phyloP scores from a whole-genome alignment of 2,329 filamentous ascomycete genomes.

The Colletotrichum sp. region DNA sequence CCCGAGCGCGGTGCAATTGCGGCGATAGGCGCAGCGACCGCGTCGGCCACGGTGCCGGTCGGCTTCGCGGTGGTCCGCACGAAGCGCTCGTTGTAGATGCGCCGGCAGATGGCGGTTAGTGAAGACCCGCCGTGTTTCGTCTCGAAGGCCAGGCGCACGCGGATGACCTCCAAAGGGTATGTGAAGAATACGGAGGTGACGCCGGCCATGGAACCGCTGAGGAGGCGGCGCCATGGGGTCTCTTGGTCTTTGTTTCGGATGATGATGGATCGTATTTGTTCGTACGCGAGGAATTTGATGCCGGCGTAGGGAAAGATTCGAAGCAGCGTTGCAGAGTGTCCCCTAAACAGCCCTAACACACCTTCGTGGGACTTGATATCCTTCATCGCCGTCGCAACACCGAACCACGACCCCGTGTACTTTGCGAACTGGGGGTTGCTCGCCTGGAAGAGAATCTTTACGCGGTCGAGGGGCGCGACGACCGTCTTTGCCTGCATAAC shows the following conservation, averaged over 20 bases:
- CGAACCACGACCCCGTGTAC: constrained; percentile 88
- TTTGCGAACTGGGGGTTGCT: constrained; percentile 93
- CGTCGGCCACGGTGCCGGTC: constrained; percentile 45
- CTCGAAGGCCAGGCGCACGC: constrained; percentile 93
- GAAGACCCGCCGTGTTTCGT: constrained; percentile 79
- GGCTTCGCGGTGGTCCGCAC: constrained; percentile 34
- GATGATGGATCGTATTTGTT: constrained; percentile 84
- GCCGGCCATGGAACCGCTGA: constrained; percentile 78
- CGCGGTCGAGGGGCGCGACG: constrained; percentile 93
- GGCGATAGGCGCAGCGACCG: constrained; percentile 45
- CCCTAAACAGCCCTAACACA: constrained; percentile 80
- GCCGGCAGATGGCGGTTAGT: constrained; percentile 76
- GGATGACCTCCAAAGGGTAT: constrained; percentile 91
- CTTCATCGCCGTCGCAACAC: constrained; percentile 80
- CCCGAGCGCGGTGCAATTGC: constrained; percentile 67
- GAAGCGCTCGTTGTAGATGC: constrained; percentile 83
- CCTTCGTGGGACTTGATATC: constrained; percentile 84
- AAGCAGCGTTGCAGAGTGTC: constrained; percentile 91
- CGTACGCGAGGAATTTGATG: constrained; percentile 98
- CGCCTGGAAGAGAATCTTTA: constrained; percentile 98
- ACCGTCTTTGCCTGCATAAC: constrained; percentile 82
- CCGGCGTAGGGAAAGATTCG: constrained; percentile 97
- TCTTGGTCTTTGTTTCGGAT: constrained; percentile 78
- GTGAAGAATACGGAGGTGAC: constrained; percentile 95
- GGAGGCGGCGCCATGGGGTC: constrained; percentile 77